Evolutionary conservation across 2,329 filamentous ascomycete species (phyloP).

Genomic region (Emericellopsis cladophorae): DNA sequence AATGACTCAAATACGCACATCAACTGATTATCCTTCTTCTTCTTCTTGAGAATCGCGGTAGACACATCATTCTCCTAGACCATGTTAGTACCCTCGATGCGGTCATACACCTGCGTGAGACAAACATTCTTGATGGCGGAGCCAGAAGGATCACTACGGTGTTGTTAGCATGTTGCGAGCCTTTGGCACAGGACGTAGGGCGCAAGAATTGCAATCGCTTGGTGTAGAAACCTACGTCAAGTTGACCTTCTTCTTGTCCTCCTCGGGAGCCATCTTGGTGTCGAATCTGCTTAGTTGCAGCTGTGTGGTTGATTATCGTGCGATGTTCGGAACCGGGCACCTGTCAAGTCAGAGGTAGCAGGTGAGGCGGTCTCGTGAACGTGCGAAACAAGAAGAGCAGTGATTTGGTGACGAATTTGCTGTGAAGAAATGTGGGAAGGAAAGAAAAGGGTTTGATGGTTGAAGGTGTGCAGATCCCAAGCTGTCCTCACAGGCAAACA

Average conservation of each 20-base stretch:
- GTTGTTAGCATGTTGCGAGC: conserved; percentile 3
- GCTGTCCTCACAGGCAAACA: conserved; percentile 2
- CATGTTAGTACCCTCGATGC: conserved; percentile 14
- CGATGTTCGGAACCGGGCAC: conserved; percentile 9
- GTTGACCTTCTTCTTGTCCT: conserved; percentile 75
- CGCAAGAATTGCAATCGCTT: not conserved
- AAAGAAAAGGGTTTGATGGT: not conserved
- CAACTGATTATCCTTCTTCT: conserved; percentile 99
- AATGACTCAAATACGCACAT: conserved; percentile 50
- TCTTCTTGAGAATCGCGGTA: conserved; percentile 98
- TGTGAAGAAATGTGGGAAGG: conserved; percentile 1
- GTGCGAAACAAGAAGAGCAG: not conserved
- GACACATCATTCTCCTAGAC: conserved; percentile 74
- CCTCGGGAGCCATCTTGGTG: conserved; percentile 54
- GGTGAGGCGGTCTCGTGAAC: not conserved
- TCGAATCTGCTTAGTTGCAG: conserved; percentile 12
- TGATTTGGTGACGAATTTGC: conserved; percentile 4
- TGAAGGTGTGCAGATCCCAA: not conserved
- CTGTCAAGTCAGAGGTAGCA: conserved; percentile 3
- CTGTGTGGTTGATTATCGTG: conserved; percentile 10
- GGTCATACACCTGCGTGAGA: conserved; percentile 11
- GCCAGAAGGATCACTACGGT: conserved; percentile 69
- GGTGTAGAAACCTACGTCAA: conserved; percentile 48
- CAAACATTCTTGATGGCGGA: conserved; percentile 74
- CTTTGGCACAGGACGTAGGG: not conserved